Evolutionary conservation across 2,329 filamentous ascomycete species (phyloP).

Genomic region (Phoma sp.): DNA sequence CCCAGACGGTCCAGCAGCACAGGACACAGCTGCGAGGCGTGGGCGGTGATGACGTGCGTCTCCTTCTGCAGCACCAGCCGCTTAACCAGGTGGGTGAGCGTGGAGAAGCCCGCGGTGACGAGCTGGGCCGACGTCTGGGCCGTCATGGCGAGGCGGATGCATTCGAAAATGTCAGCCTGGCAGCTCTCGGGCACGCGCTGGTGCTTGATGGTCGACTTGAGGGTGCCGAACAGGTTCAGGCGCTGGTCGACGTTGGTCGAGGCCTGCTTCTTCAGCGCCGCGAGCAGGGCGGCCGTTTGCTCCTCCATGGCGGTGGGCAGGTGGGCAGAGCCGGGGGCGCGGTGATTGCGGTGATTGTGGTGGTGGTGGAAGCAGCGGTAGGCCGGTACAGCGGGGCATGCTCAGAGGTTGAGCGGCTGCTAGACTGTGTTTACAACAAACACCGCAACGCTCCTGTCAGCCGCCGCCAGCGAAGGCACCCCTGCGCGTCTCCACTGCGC

Average conservation of each 20-base stretch:
- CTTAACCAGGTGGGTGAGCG: conserved; percentile 85
- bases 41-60: conserved; percentile 69
- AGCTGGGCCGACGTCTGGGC: conserved; percentile 77
- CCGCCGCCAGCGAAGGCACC: neutral
- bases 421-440: conserved; percentile 5
- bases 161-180: conserved; percentile 80
- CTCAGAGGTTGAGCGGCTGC: neutral
- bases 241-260: conserved; percentile 74
- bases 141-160: conserved; percentile 74
- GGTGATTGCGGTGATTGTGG: neutral
- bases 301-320: conserved; percentile 58
- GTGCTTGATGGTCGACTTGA: conserved; percentile 92
- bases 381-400: conserved; percentile 13
- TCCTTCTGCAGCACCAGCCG: conserved; percentile 85
- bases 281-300: conserved; percentile 61
- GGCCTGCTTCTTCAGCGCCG: conserved; percentile 63
- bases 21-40: conserved; percentile 74
- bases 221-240: conserved; percentile 71
- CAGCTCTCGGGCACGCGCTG: conserved; percentile 81
- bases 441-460: neutral
- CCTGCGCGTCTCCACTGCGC: neutral
- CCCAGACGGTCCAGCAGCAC: conserved; percentile 84
- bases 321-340: neutral
- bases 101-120: conserved; percentile 83
- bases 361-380: neutral